These are phyloP conservation scores for Anacardium occidentale DNA, from an alignment of 345 rosid species.

Conservation along the genomic window DNA sequence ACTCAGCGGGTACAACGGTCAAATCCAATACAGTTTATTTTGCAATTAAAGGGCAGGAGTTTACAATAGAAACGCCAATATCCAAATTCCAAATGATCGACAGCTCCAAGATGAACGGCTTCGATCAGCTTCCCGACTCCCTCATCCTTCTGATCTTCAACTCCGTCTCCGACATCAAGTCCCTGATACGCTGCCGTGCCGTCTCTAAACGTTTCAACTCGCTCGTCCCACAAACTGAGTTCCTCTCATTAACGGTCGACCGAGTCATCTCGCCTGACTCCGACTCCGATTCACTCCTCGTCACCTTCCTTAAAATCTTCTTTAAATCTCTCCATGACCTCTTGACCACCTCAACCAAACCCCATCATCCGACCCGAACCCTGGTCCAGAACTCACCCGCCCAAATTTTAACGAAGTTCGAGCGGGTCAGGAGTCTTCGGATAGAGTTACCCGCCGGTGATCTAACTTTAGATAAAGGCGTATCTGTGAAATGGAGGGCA, in stretches of 20 bases:
- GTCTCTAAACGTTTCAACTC: slow-evolving; percentile 51
- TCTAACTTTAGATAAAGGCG: slow-evolving; percentile 29
- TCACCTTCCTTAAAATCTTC: slow-evolving; percentile 28
- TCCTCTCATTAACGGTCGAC: slow-evolving; percentile 46
- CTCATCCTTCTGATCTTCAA: slow-evolving; percentile 46
- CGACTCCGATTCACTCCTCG: slow-evolving; percentile 27
- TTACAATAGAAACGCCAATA: neutral
- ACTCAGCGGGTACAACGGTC: neutral
- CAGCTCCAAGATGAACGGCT: slow-evolving; percentile 33
- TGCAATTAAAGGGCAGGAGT: neutral
- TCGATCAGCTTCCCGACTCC: slow-evolving; percentile 49
- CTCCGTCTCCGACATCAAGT: slow-evolving; percentile 43
- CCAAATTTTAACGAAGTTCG: slow-evolving; percentile 37
- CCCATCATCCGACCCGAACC: neutral
- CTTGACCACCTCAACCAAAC: slow-evolving; percentile 13
- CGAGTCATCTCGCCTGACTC: slow-evolving; percentile 43
- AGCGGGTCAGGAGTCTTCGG: slow-evolving; percentile 35
- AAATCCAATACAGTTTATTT: neutral
- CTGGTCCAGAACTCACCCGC: slow-evolving; percentile 27
- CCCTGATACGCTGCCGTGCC: slow-evolving; percentile 44
- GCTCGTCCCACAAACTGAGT: slow-evolving; percentile 44
- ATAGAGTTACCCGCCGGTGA: slow-evolving; percentile 48
- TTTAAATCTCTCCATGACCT: slow-evolving; percentile 28
- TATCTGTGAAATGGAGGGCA: slow-evolving; percentile 40
- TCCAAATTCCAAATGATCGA: neutral